Conservation (phyloP, 2,329 filamentous ascomycete genomes). For the Fusarium udum region DNA sequence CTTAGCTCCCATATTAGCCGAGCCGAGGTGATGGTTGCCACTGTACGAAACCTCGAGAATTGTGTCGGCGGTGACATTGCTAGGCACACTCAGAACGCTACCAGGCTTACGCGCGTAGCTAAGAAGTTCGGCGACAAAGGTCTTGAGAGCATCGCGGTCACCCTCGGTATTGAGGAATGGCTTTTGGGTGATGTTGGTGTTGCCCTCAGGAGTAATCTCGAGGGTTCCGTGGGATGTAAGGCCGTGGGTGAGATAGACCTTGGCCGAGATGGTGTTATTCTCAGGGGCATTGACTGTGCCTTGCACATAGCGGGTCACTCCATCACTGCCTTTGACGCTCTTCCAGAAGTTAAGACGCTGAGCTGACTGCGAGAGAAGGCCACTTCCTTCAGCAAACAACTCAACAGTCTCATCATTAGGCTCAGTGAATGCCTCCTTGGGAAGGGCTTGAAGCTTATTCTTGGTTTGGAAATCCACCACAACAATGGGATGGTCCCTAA, state of each 20-base stretch:
- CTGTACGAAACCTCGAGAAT: constrained; percentile 38
- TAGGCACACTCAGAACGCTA: constrained; percentile 32
- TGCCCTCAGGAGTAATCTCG: constrained; percentile 50
- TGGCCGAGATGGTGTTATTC: constrained; percentile 55
- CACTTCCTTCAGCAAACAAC: constrained; percentile 48
- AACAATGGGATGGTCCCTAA: constrained; percentile 61
- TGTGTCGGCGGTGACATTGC: constrained; percentile 38
- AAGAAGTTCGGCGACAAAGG: constrained; percentile 42
- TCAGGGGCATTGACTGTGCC: constrained; percentile 57
- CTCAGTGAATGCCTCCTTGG: constrained; percentile 38
- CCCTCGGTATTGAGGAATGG: constrained; percentile 48
- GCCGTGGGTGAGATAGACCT: constrained; percentile 61
- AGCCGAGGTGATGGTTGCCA: constrained; percentile 47
- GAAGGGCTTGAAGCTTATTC: constrained; percentile 31
- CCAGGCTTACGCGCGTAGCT: constrained; percentile 35
- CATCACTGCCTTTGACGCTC: constrained; percentile 51
- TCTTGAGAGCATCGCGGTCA: constrained; percentile 42
- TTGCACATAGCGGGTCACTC: constrained; percentile 50
- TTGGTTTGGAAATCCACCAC: constrained; percentile 45
- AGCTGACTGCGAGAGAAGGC: constrained; percentile 55
- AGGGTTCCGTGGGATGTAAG: constrained; percentile 57
- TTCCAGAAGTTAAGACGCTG: constrained; percentile 60
- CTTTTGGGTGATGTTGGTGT: constrained; percentile 53
- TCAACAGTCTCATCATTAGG: constrained; percentile 41
- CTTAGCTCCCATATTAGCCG: constrained; percentile 43